A percentile compares a stretch with the other conserved stretches of the same genome.
phyloP scores from a whole-genome alignment of 2,329 filamentous ascomycete genomes.

The Fusarium verticillioides region DNA sequence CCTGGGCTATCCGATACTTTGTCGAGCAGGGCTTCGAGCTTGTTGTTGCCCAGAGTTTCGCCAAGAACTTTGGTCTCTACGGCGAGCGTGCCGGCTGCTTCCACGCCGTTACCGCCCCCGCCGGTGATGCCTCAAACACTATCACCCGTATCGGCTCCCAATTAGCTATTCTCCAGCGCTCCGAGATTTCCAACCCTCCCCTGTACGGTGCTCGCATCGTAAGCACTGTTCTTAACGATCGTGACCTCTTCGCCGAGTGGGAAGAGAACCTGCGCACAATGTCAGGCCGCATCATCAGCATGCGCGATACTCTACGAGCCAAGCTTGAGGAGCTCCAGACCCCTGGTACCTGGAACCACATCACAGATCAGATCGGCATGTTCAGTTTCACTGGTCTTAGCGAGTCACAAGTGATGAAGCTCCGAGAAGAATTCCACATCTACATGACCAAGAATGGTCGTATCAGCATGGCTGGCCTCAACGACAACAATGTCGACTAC shows the following conservation, averaged over 20 bases:
- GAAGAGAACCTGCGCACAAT: constrained; percentile 91
- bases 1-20: constrained; percentile 94
- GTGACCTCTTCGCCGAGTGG: constrained; percentile 87
- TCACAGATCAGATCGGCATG: constrained; percentile 99
- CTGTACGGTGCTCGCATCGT: constrained; percentile 94
- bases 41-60: constrained; percentile 90
- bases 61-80: constrained; percentile 98
- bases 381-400: constrained; percentile 91
- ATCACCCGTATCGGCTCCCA: constrained; percentile 81
- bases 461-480: constrained; percentile 98
- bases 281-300: constrained; percentile 93
- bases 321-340: constrained; percentile 88
- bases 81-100: constrained; percentile 96
- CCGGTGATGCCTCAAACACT: constrained; percentile 71
- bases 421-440: constrained; percentile 77
- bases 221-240: constrained; percentile 84
- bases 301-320: constrained; percentile 81
- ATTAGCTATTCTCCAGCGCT: constrained; percentile 92
- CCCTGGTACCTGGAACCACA: constrained; percentile 94
- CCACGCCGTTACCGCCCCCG: constrained; percentile 86
- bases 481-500: constrained; percentile 91
- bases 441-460: constrained; percentile 99
- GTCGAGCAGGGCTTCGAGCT: constrained; percentile 91
- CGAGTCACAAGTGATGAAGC: constrained; percentile 77
- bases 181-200: constrained; percentile 97